These are phyloP conservation scores for Trichoderma sp. DNA, from an alignment of 2,329 filamentous ascomycete species.

Conservation along the genomic window DNA sequence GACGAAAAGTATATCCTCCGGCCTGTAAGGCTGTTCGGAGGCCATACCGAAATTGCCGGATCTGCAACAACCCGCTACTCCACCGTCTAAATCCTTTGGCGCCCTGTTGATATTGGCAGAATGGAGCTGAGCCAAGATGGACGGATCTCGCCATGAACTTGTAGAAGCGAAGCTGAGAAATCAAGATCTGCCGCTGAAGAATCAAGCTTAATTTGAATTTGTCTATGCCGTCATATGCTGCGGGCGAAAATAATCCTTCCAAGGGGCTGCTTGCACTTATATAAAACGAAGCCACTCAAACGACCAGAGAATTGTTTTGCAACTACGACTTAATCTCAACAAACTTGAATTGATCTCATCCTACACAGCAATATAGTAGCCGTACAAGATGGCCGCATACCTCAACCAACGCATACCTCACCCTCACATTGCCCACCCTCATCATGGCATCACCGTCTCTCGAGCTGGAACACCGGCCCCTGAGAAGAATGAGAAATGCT, in stretches of 20 bases:
- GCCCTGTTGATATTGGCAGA: neutral
- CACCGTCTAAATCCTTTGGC: neutral
- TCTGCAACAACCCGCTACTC: neutral
- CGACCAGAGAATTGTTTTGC: neutral
- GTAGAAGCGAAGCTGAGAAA: neutral
- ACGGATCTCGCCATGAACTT: neutral
- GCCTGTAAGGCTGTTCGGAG: neutral
- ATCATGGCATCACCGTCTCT: constrained; percentile 7
- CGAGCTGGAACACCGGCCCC: neutral
- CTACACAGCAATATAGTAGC: neutral
- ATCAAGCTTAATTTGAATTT: neutral
- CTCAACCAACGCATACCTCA: neutral
- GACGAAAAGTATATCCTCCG: neutral
- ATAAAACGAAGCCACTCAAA: neutral
- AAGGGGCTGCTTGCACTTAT: neutral
- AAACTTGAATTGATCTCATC: neutral
- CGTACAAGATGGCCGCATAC: neutral
- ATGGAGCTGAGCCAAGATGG: neutral
- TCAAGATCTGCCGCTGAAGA: neutral
- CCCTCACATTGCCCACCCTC: neutral
- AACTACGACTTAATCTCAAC: neutral
- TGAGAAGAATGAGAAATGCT: neutral
- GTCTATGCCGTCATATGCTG: neutral
- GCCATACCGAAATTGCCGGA: neutral
- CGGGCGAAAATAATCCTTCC: neutral